These are phyloP conservation scores for Elsinoe ampelina DNA, from an alignment of 2,329 filamentous ascomycete genomes.

Conservation along the genomic window DNA sequence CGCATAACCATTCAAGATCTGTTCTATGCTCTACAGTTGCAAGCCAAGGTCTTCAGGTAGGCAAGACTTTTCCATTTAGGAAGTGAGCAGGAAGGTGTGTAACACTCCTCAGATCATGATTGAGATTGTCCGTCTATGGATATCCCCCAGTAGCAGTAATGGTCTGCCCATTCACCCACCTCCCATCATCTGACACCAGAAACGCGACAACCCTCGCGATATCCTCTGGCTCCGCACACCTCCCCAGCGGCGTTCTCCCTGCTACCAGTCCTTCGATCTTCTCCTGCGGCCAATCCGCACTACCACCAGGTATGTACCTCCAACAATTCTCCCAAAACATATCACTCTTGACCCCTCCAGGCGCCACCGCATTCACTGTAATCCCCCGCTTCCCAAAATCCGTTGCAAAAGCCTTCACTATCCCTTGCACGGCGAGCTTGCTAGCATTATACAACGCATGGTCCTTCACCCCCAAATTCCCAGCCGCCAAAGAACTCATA, in stretches of 20 bases:
- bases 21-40: too few species aligned
- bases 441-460: conserved; percentile 47
- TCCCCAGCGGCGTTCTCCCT: conserved; percentile 35
- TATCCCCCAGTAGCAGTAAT: conserved; percentile 37
- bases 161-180: conserved; percentile 42
- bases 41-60: too few species aligned
- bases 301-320: conserved; percentile 31
- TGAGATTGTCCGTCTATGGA: not conserved
- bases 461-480: conserved; percentile 23
- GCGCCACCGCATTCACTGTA: conserved; percentile 43
- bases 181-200: conserved; percentile 32
- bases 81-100: too few species aligned
- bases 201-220: conserved; percentile 38
- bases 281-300: conserved; percentile 23
- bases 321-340: conserved; percentile 34
- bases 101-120: too few species aligned
- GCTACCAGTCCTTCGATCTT: conserved; percentile 36
- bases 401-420: conserved; percentile 47
- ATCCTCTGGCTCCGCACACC: conserved; percentile 42
- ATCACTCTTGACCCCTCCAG: conserved; percentile 48
- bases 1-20: too few species aligned
- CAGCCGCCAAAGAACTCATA: conserved; percentile 33
- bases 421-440: conserved; percentile 53
- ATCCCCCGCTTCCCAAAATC: conserved; percentile 46
- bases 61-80: too few species aligned